Base-by-base conservation (phyloP, 768 basidiomycete species). In the Suillus sp. region DNA sequence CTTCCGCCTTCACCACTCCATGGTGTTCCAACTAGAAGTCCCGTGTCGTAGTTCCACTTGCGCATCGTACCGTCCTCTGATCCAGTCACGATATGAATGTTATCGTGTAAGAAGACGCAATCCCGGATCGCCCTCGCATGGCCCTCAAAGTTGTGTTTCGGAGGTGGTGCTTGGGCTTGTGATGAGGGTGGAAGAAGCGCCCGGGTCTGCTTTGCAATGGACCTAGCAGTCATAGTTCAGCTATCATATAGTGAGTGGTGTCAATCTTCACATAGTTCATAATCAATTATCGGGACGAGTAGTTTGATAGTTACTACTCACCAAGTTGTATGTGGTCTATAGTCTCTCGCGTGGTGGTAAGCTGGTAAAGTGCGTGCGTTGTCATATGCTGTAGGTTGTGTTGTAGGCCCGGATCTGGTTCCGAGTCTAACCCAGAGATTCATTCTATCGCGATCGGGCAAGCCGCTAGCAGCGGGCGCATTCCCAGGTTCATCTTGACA, bases 41-140 rank as follows among this genome's bases (percentile, higher is more conserved):
- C 47, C 6, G 47, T 48, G 14, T 48, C 47, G 25, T 48, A 48
- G 47, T 48, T 48, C 47, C 47, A 48, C 47, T 27, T 48, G 47
- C 47, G 47, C 47, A 48, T 48, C 14, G 48, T 50, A 25, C 48
- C 48, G 48, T 50, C 48, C 16, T 50, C 48, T 18, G 48, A 50
- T 16, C 48, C 48, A 9, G 25, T 50, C 25, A 50, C 48, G 48
- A 50, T 50, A 25, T 50, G 48, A 0, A 27, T 27, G 25, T 50
- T 50, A 8, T 50, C 48, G 48, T 50, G 48, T 25, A 50, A 50
- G 25, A 50, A 50, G 7, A 50, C 25, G 13, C 25, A 27, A 16
- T 50, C 25, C 7, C 48, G 48, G 27, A 50, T 50, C 8, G 48
- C 16, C 8, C 48, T 50, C 25, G 25, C 14, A 27, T 50, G 48